These are phyloP conservation scores for Fusarium transvaalense DNA, from an alignment of 2,329 filamentous ascomycete species.

Conservation along the genomic window DNA sequence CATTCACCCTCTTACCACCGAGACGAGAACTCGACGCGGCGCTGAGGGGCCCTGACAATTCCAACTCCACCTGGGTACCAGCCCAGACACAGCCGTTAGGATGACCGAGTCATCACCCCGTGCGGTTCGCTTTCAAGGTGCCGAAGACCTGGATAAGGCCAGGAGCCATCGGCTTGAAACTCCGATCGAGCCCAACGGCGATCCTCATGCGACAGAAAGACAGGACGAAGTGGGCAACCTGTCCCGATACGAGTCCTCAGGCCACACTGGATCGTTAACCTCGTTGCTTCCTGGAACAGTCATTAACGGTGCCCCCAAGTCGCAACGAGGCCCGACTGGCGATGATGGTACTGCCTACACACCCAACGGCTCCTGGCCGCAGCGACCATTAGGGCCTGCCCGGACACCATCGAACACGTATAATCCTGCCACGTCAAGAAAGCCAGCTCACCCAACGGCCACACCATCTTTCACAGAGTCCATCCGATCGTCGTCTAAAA, in stretches of 20 bases:
- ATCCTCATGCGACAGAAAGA: slow-evolving; percentile 61
- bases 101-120: slow-evolving; percentile 66
- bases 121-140: slow-evolving; percentile 67
- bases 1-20: slow-evolving; percentile 20
- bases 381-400: slow-evolving; percentile 76
- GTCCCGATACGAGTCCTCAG: slow-evolving; percentile 58
- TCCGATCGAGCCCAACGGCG: slow-evolving; percentile 49
- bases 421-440: slow-evolving; percentile 73
- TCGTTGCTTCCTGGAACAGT: slow-evolving; percentile 57
- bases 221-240: slow-evolving; percentile 63
- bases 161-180: slow-evolving; percentile 54
- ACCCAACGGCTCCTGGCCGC: slow-evolving; percentile 61
- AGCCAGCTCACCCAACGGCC: slow-evolving; percentile 57
- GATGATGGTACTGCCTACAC: slow-evolving; percentile 47
- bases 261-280: slow-evolving; percentile 57
- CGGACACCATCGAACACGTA: slow-evolving; percentile 85
- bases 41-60: slow-evolving; percentile 41
- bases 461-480: slow-evolving; percentile 59
- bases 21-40: slow-evolving; percentile 31
- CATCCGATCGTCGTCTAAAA: slow-evolving; percentile 65
- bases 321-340: slow-evolving; percentile 54
- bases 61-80: slow-evolving; percentile 34
- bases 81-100: slow-evolving; percentile 32
- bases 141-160: slow-evolving; percentile 61
- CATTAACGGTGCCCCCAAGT: slow-evolving; percentile 58